These are phyloP conservation scores for Aspergillus campestris DNA, from an alignment of 495 filamentous ascomycete species.

Conservation along the genomic window DNA sequence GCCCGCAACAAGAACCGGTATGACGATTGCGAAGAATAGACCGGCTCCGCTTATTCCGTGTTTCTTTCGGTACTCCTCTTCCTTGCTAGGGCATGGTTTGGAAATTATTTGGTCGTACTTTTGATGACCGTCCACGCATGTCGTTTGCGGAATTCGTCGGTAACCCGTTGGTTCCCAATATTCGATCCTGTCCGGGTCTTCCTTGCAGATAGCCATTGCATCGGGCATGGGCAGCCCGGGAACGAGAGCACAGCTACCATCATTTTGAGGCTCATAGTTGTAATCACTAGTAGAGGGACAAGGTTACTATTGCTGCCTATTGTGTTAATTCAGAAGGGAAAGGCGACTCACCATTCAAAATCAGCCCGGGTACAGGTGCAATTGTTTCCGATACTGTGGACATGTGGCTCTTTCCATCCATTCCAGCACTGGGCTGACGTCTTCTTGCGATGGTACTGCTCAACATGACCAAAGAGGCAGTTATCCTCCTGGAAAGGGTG, in stretches of 20 bases:
- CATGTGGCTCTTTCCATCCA: conserved; percentile 60
- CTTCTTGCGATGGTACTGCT: conserved; percentile 87
- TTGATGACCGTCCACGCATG: conserved; percentile 60
- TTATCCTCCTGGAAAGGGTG: conserved; percentile 67
- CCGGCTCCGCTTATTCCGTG: conserved; percentile 62
- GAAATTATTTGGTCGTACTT: conserved; percentile 56
- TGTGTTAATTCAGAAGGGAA: background rate
- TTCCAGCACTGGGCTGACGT: conserved; percentile 67
- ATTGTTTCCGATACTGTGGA: conserved; percentile 51
- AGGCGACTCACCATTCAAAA: conserved; percentile 76
- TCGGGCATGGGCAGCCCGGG: conserved; percentile 59
- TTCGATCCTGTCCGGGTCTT: conserved; percentile 56
- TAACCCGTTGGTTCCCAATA: conserved; percentile 82
- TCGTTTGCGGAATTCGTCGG: conserved; percentile 82
- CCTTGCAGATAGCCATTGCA: conserved; percentile 53
- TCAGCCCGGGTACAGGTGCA: conserved; percentile 78
- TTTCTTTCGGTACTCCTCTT: conserved; percentile 66
- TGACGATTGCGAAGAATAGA: conserved; percentile 79
- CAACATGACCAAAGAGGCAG: conserved; percentile 87
- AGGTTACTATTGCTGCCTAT: background rate
- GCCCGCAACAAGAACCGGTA: conserved; percentile 60
- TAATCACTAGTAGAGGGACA: conserved; percentile 57
- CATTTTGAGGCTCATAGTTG: conserved; percentile 74
- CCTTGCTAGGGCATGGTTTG: conserved; percentile 61
- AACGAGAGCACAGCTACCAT: conserved; percentile 70